Evolutionary conservation across 345 rosid species (phyloP).

Genomic region (Ceriops zippeliana): DNA sequence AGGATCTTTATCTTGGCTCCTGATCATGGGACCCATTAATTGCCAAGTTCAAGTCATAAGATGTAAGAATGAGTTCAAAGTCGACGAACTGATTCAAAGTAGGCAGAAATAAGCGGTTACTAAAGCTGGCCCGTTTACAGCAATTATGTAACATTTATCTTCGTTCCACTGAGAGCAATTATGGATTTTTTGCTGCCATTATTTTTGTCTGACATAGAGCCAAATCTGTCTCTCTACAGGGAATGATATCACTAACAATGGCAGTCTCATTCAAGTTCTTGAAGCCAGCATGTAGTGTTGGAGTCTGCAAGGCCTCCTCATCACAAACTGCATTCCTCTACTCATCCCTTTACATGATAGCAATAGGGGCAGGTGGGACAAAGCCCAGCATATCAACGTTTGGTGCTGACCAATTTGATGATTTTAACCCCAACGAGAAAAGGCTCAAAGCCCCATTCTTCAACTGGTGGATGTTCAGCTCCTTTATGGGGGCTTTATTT

Average conservation of each 20-base stretch:
- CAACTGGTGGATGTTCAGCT: slow-evolving; percentile 97
- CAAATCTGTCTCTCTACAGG: slow-evolving; percentile 36
- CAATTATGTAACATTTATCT: not conserved
- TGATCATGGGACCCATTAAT: slow-evolving; percentile 29
- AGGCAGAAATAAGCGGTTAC: slow-evolving; percentile 17
- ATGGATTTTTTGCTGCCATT: not conserved
- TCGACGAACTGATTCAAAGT: slow-evolving; percentile 16
- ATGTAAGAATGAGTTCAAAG: not conserved
- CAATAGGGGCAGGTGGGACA: slow-evolving; percentile 84
- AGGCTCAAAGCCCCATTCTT: slow-evolving; percentile 76
- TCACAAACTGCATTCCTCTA: slow-evolving; percentile 68
- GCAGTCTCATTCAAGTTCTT: slow-evolving; percentile 63
- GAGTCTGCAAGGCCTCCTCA: slow-evolving; percentile 69
- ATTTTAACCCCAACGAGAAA: slow-evolving; percentile 49
- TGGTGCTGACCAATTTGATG: slow-evolving; percentile 96
- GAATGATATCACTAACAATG: slow-evolving; percentile 76
- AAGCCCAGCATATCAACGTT: slow-evolving; percentile 93
- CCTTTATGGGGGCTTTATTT: slow-evolving; percentile 67
- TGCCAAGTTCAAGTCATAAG: slow-evolving; percentile 12
- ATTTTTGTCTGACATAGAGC: not conserved
- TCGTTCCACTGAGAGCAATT: too few species aligned
- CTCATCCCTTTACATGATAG: slow-evolving; percentile 67
- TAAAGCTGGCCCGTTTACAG: slow-evolving; percentile 15
- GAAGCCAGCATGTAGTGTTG: slow-evolving; percentile 58
- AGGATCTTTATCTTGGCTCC: not conserved